Base-by-base conservation (phyloP, 2,329 filamentous ascomycete genomes). In the Alternaria infectoria region DNA sequence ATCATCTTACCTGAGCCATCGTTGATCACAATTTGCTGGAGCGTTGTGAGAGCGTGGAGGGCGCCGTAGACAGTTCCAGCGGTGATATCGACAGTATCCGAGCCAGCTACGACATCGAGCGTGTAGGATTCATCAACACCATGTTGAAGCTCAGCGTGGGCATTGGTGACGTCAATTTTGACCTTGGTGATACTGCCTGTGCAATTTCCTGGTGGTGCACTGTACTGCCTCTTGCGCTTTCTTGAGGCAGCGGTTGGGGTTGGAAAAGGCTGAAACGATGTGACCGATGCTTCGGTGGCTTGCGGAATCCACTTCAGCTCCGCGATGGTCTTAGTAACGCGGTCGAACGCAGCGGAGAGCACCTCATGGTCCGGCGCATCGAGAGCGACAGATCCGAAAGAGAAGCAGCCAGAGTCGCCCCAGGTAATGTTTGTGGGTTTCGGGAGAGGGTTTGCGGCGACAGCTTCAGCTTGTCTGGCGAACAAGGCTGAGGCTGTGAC, bases 71-170 rank as follows among this genome's bases (percentile, higher is more conserved):
- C 79, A 0, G 86, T 87, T 71, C 83, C 75, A 25, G 86, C 82
- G 2, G 78, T 81, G 66, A 87, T 83, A 9, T 81, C 70, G 59
- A 87, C 76, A 5, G 74, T 75, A 32, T 76, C 72, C 3, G 84
- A 83, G 19, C 71, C 73, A 6, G 77, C 66, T 1, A 73, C 66
- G 40, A 86, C 80, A 17, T 82, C 77, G 19, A 87, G 68, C 0
- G 81, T 85, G 72, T 87, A 87, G n/a, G 85, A 86, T 69, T 87
- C 86, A 60, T 87, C 84, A 21, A 87, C 85, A 4, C 84, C 86
- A 66, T 87, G 85, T 70, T 87, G 81, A 28, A 88, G 77, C 61
- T 84, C 80, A 5, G 83, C 85, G 12, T 80, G 65, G 45, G 72
- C 72, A 68, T 88, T 78, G 7, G 79, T 66, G 25, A 88, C 76